Percentiles rank a stretch among this genome's conserved stretches.
phyloP scores from a whole-genome alignment of 2,329 filamentous ascomycete species.

The Exophiala sideris region DNA sequence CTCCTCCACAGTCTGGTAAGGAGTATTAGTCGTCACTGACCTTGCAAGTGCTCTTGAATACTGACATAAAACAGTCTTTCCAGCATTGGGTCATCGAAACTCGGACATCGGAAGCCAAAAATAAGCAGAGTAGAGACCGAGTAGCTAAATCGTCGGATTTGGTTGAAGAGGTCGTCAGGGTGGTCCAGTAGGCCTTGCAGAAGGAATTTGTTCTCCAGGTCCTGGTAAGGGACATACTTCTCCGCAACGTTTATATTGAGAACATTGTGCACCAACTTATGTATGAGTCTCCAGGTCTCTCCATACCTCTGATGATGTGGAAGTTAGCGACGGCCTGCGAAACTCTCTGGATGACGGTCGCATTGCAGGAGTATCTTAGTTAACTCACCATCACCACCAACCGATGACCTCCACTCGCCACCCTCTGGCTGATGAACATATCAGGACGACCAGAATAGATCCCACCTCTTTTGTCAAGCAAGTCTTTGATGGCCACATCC shows the following conservation, averaged over 20 bases:
- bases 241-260: constrained; percentile 17
- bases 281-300: constrained; percentile 10
- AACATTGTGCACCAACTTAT: constrained; percentile 18
- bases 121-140: constrained; percentile 5
- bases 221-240: constrained; percentile 11
- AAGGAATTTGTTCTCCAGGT: constrained; percentile 9
- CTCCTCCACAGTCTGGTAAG: constrained; percentile 7
- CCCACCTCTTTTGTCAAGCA: constrained; percentile 47
- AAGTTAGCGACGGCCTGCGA: not conserved
- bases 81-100: constrained; percentile 1
- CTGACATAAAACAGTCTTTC: not conserved
- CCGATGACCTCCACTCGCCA: constrained; percentile 13
- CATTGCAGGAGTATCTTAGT: not conserved
- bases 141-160: constrained; percentile 5
- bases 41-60: not conserved
- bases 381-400: constrained; percentile 16
- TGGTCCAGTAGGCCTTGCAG: constrained; percentile 1
- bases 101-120: constrained; percentile 10
- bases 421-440: constrained; percentile 42
- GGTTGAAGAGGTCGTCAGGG: constrained; percentile 4
- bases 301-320: constrained; percentile 6
- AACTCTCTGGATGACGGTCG: not conserved
- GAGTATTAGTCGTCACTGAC: not conserved
- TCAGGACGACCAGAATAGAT: constrained; percentile 50
- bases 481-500: constrained; percentile 46